Evolutionary conservation across 2,329 filamentous ascomycete genomes (phyloP).

Genomic region (Cladosporium sp.): DNA sequence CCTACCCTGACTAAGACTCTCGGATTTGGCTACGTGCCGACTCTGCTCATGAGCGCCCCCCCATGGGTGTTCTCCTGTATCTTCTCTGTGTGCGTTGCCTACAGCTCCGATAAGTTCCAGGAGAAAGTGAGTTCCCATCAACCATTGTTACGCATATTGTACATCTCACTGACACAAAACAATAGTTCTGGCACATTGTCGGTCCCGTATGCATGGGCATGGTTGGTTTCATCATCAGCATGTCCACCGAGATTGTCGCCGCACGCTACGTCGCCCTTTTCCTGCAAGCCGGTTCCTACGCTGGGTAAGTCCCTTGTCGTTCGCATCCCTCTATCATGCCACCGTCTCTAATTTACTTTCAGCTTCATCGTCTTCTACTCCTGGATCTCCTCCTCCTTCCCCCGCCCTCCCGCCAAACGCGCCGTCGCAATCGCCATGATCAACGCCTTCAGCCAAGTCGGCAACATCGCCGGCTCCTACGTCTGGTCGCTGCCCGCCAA

Average conservation of each 20-base stretch:
- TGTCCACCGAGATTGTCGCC: conserved; percentile 11
- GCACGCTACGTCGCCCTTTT: conserved; percentile 40
- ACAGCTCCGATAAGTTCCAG: conserved; percentile 30
- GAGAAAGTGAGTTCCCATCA: conserved; percentile 24
- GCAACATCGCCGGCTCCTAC: conserved; percentile 56
- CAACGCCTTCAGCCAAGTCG: conserved; percentile 66
- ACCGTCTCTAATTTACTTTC: neutral
- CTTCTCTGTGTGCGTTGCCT: conserved; percentile 21
- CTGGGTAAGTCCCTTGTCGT: conserved; percentile 51
- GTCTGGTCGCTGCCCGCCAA: conserved; percentile 62
- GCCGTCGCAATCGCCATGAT: conserved; percentile 72
- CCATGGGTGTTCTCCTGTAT: conserved; percentile 35
- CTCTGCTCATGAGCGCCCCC: conserved; percentile 46
- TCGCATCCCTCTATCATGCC: neutral
- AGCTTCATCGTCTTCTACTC: conserved; percentile 52
- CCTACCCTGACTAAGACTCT: conserved; percentile 58
- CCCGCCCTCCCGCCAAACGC: conserved; percentile 73
- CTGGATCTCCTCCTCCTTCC: conserved; percentile 76
- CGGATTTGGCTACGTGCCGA: conserved; percentile 65
- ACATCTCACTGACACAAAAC: neutral
- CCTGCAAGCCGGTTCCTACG: conserved; percentile 58
- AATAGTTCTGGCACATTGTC: conserved; percentile 59
- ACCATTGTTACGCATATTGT: neutral
- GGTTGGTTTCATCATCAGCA: conserved; percentile 18
- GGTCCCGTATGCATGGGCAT: conserved; percentile 32